These are phyloP conservation scores for Botrytis paeoniae DNA, from an alignment of 2,329 filamentous ascomycete genomes.

Conservation along the genomic window DNA sequence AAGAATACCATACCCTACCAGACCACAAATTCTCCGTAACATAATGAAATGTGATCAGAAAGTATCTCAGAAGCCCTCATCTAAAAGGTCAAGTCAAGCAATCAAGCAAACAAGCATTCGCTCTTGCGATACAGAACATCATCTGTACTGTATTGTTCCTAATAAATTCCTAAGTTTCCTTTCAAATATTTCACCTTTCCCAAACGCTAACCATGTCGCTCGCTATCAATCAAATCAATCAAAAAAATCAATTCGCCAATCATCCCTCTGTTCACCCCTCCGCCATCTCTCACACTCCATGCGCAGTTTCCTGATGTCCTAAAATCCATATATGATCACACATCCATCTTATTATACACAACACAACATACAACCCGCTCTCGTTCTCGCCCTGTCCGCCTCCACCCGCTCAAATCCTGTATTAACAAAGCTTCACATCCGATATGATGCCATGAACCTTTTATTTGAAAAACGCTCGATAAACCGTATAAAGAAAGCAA, in stretches of 20 bases:
- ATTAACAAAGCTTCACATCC: not conserved
- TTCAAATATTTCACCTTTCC: not conserved
- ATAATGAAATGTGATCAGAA: not conserved
- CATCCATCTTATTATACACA: slow-evolving; percentile 13
- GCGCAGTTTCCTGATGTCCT: not conserved
- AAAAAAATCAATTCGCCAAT: not conserved
- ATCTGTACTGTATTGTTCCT: not conserved
- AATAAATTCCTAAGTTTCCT: not conserved
- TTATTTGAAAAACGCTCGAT: slow-evolving; percentile 1
- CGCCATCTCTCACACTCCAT: not conserved
- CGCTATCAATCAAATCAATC: not conserved
- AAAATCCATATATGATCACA: not conserved
- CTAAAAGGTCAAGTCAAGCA: not conserved
- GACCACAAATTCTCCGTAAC: too few relatives aligned
- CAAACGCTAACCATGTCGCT: not conserved
- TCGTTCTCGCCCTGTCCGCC: too few relatives aligned
- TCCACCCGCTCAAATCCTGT: not conserved
- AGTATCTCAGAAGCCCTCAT: not conserved
- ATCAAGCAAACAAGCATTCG: not conserved
- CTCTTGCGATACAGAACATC: slow-evolving; percentile 4
- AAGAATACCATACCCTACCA: too few relatives aligned
- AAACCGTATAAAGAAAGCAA: not conserved
- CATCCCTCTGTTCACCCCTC: not conserved
- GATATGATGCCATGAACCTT: not conserved
- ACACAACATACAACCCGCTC: not conserved